Base-by-base conservation (phyloP, 805 yeast species). In the Cephaloascus fragrans region DNA sequence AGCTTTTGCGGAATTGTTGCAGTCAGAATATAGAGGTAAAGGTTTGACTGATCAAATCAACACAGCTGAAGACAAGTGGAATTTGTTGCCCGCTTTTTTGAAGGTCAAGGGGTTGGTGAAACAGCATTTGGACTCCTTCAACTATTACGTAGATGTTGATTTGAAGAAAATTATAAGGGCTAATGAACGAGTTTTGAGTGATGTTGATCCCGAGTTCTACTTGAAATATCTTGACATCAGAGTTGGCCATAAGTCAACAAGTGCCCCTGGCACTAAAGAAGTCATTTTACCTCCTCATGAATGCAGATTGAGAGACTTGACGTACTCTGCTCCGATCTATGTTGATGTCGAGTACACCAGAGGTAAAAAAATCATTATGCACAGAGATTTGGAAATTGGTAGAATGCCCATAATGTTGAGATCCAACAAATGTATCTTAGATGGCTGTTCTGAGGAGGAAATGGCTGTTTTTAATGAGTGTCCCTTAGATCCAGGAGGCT, bases 341-440 rank as follows among this genome's bases (percentile, higher is more conserved):
- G 98, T 90, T 37, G 98, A 93, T 62, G 96, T 93, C 18, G 98
- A 93, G 55, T 93, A 93, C 56, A 93, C 97, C 0, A 74, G 97
- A 56, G 98, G 97, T 28, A 71, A 90, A 46, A 88, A 87, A 59
- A 85, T 93, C 57, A 85, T 90, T 48, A 77, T 86, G 69, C 90
- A 87, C 50, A 74, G 83, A 51, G 94, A 87, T 54, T 73, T 93
- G 43, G 97, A 89, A 56, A 90, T 93, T 44, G 99, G 98, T 28
- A 76, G 95, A 53, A 93, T 93, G 96, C 98, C 98, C n/a, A 80
- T 93, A 52, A 93, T 93, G 98, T 71, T 93, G 50, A 73, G 97
- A 50, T 84, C 96, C 19, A 85, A 87, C 56, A 87, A 88, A 57
- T 93, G 98, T 71, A 80, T 86, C 28, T 66, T 93, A 43, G 77